Evolutionary conservation across 768 basidiomycete species (phyloP), one percentile per base, ranked within the genome.

Genomic region (Podaxis carcinomalis): DNA sequence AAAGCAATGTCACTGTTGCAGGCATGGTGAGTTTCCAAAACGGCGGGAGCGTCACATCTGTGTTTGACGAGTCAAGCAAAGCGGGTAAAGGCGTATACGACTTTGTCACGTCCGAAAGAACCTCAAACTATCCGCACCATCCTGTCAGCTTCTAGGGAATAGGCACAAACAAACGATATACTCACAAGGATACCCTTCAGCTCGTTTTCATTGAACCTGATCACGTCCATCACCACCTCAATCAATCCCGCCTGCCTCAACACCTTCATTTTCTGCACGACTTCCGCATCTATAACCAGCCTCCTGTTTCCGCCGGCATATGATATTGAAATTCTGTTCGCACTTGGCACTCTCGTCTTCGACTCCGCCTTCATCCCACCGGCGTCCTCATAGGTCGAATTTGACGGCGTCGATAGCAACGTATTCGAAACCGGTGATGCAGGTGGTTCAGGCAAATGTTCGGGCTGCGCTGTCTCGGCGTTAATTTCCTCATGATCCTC

Each of bases 311-410:
- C 94, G 47, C 88, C 88, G 59, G 94, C 93, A 73, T 97, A 99
- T 0, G 96, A 90, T 71, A 98, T 94, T 6, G 95, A 97, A n/a
- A 99, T 74, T 16, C 91, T 84, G 66, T 92, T 93, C 32, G 90
- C 87, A 44, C 90, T 91, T 7, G 90, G 88, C 0, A 78, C 76
- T 64, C 76, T 79, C 7, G 19, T 21, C 35, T 13, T 72, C 74
- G 19, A 72, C 67, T 64, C 81, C 82, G 10, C 65, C 56, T 36
- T 77, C 75, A 21, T 74, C n/a, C 74, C 70, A 28, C 75, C 70
- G 0, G 75, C 74, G 47, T 84, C 85, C 59, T 80, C 83, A 63
- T 78, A 78, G 3, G 82, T 73, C 16, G 78, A 75, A 42, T 73
- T 74, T 5, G 79, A 78, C 9, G 78, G 71, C 16, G 71, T 73